These are phyloP conservation scores for Xylariaceae sp. DNA, from an alignment of 2,329 filamentous ascomycete genomes.

Conservation along the genomic window DNA sequence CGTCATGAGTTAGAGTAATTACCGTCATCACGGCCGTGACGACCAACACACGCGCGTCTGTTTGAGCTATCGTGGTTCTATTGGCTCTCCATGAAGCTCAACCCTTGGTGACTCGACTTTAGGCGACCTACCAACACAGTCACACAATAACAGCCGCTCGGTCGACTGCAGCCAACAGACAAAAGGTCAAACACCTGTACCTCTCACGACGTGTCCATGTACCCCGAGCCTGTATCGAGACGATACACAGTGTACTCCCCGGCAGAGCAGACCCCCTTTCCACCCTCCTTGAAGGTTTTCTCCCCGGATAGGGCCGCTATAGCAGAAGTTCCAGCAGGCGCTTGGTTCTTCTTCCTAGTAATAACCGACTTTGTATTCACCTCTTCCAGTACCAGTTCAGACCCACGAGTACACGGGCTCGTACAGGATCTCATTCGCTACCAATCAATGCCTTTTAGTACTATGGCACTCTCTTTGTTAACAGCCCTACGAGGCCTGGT, in stretches of 20 bases:
- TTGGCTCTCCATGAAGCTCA: conserved; percentile 18
- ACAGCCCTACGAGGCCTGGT: conserved; percentile 22
- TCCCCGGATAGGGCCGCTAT: background rate
- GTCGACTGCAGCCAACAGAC: conserved; percentile 30
- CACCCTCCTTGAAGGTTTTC: background rate
- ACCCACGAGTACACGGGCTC: background rate
- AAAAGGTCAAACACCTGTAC: conserved; percentile 7
- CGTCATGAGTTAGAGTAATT: background rate
- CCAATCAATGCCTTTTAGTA: background rate
- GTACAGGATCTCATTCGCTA: background rate
- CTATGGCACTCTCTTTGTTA: background rate
- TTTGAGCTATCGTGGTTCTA: conserved; percentile 23
- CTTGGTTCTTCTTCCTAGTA: background rate
- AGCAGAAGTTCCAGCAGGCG: background rate
- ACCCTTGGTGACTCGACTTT: conserved; percentile 12
- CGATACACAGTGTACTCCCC: background rate
- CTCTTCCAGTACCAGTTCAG: background rate
- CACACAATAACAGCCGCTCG: conserved; percentile 25
- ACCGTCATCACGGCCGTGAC: conserved; percentile 10
- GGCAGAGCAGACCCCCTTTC: background rate
- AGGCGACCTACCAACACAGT: conserved; percentile 33
- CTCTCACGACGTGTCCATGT: conserved; percentile 5
- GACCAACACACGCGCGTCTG: conserved; percentile 36
- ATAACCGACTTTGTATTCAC: background rate
- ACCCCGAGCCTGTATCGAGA: background rate